A percentile compares a stretch with the other conserved stretches of the same genome.
These are phyloP conservation scores for Amanita exitialis DNA, from an alignment of 768 basidiomycete species.

Conservation along the genomic window DNA sequence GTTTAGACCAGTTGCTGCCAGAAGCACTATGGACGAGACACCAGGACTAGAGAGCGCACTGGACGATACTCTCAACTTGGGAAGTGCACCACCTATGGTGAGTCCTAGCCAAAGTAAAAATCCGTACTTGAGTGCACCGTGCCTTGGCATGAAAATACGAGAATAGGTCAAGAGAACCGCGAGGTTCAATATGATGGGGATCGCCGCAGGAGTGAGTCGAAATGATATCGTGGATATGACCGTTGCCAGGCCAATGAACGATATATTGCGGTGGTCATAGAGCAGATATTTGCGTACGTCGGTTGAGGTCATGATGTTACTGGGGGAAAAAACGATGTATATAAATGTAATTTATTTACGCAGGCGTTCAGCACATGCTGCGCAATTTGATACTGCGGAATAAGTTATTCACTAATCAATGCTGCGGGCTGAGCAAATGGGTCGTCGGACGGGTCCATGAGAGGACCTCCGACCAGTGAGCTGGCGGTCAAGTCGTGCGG, in stretches of 20 bases:
- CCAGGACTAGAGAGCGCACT: slow-evolving; percentile 45
- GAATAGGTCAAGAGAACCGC: slow-evolving; percentile 27
- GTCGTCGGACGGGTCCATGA: slow-evolving; percentile 52
- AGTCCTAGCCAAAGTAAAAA: slow-evolving; percentile 26
- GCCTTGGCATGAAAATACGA: slow-evolving; percentile 21
- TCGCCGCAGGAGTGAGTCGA: slow-evolving; percentile 14
- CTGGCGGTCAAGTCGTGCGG: slow-evolving; percentile 41
- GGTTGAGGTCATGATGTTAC: background rate
- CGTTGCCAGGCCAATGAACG: slow-evolving; percentile 15
- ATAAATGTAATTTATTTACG: too few species aligned
- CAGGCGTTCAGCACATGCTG: too few species aligned
- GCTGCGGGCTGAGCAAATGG: slow-evolving; percentile 36
- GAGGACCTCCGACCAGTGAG: slow-evolving; percentile 43
- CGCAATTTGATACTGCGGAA: background rate
- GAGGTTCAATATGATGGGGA: slow-evolving; percentile 17
- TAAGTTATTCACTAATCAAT: background rate
- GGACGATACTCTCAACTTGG: slow-evolving; percentile 32
- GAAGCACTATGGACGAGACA: slow-evolving; percentile 37
- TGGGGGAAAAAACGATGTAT: too few species aligned
- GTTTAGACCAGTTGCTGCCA: slow-evolving; percentile 28
- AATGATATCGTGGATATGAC: slow-evolving; percentile 18
- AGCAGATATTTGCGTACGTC: slow-evolving; percentile 18
- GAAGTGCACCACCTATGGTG: slow-evolving; percentile 29
- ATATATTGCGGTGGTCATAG: slow-evolving; percentile 17
- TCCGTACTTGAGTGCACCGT: slow-evolving; percentile 13